Base-by-base conservation (phyloP, 805 yeast species). In the Zygoascus flipseniorum region DNA sequence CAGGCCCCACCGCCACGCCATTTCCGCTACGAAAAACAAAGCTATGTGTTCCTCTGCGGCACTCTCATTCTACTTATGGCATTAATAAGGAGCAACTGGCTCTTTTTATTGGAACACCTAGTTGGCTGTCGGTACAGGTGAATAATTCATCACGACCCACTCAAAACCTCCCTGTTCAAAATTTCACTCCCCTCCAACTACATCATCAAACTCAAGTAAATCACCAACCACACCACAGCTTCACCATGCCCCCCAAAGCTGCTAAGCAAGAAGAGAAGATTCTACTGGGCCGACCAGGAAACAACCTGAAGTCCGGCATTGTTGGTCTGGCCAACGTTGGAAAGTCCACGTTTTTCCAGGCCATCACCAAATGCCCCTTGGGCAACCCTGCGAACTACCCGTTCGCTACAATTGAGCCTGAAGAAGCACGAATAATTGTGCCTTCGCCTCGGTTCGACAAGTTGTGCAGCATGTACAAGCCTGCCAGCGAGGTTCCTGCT, bases 221-320 rank as follows among this genome's bases (percentile, higher is more conserved):
- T 19, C 14, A 19, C 28, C 18, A 43, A 19, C 28, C 18, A 43
- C 3, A 23, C 18, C 28, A 19, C 32, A 13, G 10, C 5, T n/a
- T 19, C 20, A 71, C 56, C 52, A 84, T 85, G 90, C 85, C 89
- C 58, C 89, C 89, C 71, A 85, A 85, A 75, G 81, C 82, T 75
- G 78, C 75, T 71, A 81, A 70, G 58, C 81, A 74, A 67, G 89
- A 83, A 67, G 81, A 83, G 66, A 86, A 86, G 67, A 76, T 88
- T 63, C 77, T 84, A 58, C 79, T 88, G 61, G 93, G 95, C 60
- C 84, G 95, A 70, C 93, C 93, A 67, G 52, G 81, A 63, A 77
- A 77, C 64, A 76, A 76, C 62, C 66, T 77, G 61, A 76, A 75
- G 62, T 72, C 78, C 57, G 78, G 83, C 47, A 70, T 80, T 53